These are phyloP conservation scores for Stagonosporopsis chrysanthemi DNA, from an alignment of 2,329 filamentous ascomycete genomes.

Conservation along the genomic window DNA sequence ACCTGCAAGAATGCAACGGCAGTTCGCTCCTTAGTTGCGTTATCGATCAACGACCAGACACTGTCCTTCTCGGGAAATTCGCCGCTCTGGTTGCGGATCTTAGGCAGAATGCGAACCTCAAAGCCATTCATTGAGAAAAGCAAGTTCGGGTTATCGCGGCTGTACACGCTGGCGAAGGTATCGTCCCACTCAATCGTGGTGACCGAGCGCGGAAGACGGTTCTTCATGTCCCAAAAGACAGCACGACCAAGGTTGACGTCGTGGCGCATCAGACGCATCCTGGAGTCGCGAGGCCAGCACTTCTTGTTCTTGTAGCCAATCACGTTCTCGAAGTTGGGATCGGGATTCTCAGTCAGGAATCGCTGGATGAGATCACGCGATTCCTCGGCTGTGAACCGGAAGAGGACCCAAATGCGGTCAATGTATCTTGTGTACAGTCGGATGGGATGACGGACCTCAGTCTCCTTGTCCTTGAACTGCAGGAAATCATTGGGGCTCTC, in stretches of 20 bases:
- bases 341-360: constrained; percentile 96
- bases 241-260: constrained; percentile 97
- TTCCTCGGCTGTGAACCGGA: constrained; percentile 92
- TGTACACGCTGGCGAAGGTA: constrained; percentile 97
- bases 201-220: constrained; percentile 89
- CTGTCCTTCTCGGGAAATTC: constrained; percentile 98
- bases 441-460: constrained; percentile 92
- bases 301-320: constrained; percentile 99
- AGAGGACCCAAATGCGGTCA: constrained; percentile 98
- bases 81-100: constrained; percentile 92
- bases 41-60: constrained; percentile 97
- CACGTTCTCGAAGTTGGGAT: constrained; percentile 98
- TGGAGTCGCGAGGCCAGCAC: constrained; percentile 96
- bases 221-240: constrained; percentile 99
- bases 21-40: constrained; percentile 94
- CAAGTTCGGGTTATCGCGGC: constrained; percentile 94
- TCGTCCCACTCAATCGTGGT: constrained; percentile 99
- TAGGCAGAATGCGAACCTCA: constrained; percentile 93
- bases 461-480: constrained; percentile 92
- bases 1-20: constrained; percentile 98
- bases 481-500: constrained; percentile 96
- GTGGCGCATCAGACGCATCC: constrained; percentile 98
- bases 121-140: constrained; percentile 98
- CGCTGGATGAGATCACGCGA: constrained; percentile 95
- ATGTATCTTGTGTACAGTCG: constrained; percentile 98